Evolutionary conservation across 257 asterid species (phyloP).

Genomic region (Oldenlandia corymbosa): DNA sequence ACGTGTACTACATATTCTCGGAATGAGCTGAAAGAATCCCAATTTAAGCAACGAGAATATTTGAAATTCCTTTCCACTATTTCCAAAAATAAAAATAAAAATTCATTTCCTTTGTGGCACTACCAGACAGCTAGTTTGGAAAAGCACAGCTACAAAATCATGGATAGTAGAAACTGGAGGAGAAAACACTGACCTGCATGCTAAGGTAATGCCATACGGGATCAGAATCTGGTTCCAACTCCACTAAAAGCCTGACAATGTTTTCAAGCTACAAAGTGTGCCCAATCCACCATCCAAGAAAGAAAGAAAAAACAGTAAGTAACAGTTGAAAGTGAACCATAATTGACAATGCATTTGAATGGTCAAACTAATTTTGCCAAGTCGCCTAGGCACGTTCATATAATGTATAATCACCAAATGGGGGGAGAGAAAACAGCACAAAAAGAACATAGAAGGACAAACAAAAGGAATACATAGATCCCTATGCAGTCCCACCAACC

Average conservation of each 20-base stretch:
- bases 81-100: no score
- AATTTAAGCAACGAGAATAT: no score
- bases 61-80: no score
- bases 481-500: no score
- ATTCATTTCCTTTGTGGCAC: no score
- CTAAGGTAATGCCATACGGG: slow-evolving; percentile 91
- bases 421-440: no score
- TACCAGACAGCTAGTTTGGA: not conserved
- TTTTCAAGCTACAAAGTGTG: slow-evolving; percentile 86
- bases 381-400: no score
- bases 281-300: slow-evolving; percentile 19
- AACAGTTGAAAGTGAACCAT: not conserved
- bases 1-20: no score
- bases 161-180: not conserved
- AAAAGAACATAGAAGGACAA: no score
- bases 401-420: no score
- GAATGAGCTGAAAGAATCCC: not conserved
- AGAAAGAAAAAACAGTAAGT: not conserved
- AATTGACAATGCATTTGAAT: not conserved
- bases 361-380: no score
- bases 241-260: slow-evolving; percentile 83
- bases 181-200: slow-evolving; percentile 58
- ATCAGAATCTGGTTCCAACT: slow-evolving; percentile 96
- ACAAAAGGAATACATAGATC: no score
- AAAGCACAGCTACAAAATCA: not conserved